Evolutionary conservation across 2,329 filamentous ascomycete species (phyloP).

Genomic region (Fusarium equiseti): DNA sequence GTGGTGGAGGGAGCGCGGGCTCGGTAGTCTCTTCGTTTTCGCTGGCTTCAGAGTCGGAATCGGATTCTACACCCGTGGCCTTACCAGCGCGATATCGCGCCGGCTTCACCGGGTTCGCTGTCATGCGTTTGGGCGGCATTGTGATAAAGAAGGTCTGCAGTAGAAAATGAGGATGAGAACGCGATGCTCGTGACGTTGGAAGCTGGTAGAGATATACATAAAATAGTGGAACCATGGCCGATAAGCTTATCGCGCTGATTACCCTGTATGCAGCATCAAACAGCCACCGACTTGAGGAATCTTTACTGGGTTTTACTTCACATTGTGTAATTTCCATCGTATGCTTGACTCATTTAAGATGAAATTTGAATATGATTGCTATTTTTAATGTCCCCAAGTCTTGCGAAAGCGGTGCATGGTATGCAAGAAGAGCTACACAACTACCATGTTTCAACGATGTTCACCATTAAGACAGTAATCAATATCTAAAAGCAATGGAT

Average conservation of each 20-base stretch:
- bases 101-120: conserved; percentile 85
- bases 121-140: conserved; percentile 88
- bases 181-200: conserved; percentile 40
- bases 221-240: conserved; percentile 32
- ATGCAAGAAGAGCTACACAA: not conserved
- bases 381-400: not conserved
- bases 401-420: not conserved
- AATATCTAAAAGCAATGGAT: not conserved
- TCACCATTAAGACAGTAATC: not conserved
- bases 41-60: conserved; percentile 65
- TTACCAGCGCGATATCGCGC: conserved; percentile 90
- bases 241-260: conserved; percentile 36
- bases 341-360: too few relatives aligned
- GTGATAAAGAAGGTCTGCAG: conserved; percentile 15
- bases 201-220: conserved; percentile 17
- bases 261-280: conserved; percentile 24
- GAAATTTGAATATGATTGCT: not conserved
- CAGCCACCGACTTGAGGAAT: not conserved
- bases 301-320: not conserved
- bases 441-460: not conserved
- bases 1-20: conserved; percentile 63
- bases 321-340: not conserved
- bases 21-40: conserved; percentile 55
- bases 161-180: conserved; percentile 21
- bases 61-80: conserved; percentile 67